A percentile compares a stretch with the other conserved stretches of the same genome.
These are phyloP conservation scores for Annona cherimola DNA, from an alignment of 164 flowering plant genomes.

Conservation along the genomic window DNA sequence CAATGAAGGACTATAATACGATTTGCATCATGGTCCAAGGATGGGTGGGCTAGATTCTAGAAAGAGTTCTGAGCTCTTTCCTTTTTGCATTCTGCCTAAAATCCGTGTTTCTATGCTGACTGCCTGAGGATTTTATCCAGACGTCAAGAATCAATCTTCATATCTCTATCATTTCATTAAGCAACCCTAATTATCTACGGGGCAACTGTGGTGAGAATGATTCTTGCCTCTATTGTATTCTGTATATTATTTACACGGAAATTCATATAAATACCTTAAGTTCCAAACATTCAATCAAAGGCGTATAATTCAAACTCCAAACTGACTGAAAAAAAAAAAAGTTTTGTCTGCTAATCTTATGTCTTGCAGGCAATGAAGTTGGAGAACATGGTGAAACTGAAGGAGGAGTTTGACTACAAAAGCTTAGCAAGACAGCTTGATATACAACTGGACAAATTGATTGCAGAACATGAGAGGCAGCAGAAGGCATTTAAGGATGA, in stretches of 20 bases:
- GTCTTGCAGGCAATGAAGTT: conserved; percentile 89
- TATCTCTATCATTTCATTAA: not conserved
- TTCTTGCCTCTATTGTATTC: not conserved
- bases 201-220: not conserved
- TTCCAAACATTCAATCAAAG: too few relatives aligned
- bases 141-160: not conserved
- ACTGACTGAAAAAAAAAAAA: too few relatives aligned
- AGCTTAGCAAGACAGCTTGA: conserved; percentile 83
- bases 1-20: not conserved
- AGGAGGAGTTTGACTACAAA: conserved; percentile 98
- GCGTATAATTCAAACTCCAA: too few relatives aligned
- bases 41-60: too few relatives aligned
- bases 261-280: too few relatives aligned
- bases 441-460: conserved; percentile 72
- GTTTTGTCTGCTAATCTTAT: not conserved
- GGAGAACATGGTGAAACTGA: conserved; percentile 91
- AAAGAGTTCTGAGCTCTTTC: too few relatives aligned
- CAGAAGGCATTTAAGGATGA: conserved; percentile 75
- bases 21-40: not conserved
- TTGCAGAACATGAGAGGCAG: conserved; percentile 83
- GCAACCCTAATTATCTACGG: not conserved
- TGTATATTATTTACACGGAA: not conserved
- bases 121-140: too few relatives aligned
- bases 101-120: too few relatives aligned
- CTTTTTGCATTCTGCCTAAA: too few relatives aligned